Percentiles rank a stretch among this genome's conserved stretches.
Evolutionary conservation across 2,329 filamentous ascomycete genomes (phyloP).

Genomic region (Aureobasidium sp.): DNA sequence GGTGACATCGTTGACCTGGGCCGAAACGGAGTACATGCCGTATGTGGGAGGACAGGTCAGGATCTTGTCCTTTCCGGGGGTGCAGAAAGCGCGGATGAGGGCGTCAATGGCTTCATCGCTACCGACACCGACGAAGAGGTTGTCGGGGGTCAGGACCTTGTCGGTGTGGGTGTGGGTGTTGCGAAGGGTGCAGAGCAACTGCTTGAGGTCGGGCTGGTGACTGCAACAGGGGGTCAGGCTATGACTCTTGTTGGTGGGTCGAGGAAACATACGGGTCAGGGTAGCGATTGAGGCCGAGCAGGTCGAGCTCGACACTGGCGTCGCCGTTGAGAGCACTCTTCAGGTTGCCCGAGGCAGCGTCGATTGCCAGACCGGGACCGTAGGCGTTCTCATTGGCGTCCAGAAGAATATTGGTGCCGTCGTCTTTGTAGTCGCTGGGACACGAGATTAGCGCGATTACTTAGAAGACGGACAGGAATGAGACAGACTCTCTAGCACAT

Average conservation of each 20-base stretch:
- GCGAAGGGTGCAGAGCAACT: conserved; percentile 76
- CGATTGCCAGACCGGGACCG: conserved; percentile 65
- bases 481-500: conserved; percentile 48
- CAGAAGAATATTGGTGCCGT: conserved; percentile 89
- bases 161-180: conserved; percentile 77
- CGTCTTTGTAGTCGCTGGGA: conserved; percentile 83
- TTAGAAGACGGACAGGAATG: neutral
- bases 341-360: conserved; percentile 40
- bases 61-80: conserved; percentile 79
- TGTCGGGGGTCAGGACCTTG: conserved; percentile 65
- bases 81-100: conserved; percentile 86
- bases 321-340: conserved; percentile 38
- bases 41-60: conserved; percentile 95
- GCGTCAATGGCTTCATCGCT: conserved; percentile 97
- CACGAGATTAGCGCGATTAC: conserved; percentile 22
- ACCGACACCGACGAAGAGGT: conserved; percentile 91
- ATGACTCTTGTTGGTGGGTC: neutral
- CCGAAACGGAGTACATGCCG: conserved; percentile 95
- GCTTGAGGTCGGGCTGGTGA: conserved; percentile 81
- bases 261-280: conserved; percentile 62
- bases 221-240: conserved; percentile 28
- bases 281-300: conserved; percentile 83
- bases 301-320: conserved; percentile 57
- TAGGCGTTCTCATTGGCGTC: conserved; percentile 98
- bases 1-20: conserved; percentile 84